phyloP scores from a whole-genome alignment of 2,329 filamentous ascomycete genomes.

The Monosporascus sp. region DNA sequence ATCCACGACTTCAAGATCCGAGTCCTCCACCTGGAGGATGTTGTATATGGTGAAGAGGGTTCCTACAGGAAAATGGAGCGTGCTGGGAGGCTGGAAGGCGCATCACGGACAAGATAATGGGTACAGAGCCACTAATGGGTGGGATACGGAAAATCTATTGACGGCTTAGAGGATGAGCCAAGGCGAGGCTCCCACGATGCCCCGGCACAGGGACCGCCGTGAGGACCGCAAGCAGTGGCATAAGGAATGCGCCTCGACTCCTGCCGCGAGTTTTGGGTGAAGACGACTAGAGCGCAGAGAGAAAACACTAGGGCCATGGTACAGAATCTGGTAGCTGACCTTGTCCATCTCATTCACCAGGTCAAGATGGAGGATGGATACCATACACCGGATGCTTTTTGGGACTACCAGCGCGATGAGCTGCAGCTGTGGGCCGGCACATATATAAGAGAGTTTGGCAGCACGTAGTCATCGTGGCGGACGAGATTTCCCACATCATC shows the following conservation, averaged over 20 bases:
- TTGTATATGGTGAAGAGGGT: background rate
- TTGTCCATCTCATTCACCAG: background rate
- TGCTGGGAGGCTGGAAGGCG: background rate
- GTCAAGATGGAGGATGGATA: background rate
- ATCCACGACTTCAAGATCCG: background rate
- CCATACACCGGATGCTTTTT: background rate
- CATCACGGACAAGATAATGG: background rate
- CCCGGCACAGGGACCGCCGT: background rate
- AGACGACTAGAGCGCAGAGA: background rate
- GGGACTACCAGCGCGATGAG: background rate
- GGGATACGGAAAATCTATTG: background rate
- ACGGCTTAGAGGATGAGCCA: background rate
- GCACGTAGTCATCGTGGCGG: background rate
- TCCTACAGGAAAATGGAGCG: background rate
- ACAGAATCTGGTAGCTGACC: background rate
- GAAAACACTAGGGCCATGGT: background rate
- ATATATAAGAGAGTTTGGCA: background rate
- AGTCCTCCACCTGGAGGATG: background rate
- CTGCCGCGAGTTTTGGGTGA: background rate
- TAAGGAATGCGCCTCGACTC: background rate
- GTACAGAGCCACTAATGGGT: background rate
- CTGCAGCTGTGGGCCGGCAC: background rate
- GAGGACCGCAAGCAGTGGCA: background rate
- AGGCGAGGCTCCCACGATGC: background rate
- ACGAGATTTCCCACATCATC: conserved; percentile 1